Evolutionary conservation across 441 rosid genomes (phyloP).

Genomic region (Populus trichocarpa): DNA sequence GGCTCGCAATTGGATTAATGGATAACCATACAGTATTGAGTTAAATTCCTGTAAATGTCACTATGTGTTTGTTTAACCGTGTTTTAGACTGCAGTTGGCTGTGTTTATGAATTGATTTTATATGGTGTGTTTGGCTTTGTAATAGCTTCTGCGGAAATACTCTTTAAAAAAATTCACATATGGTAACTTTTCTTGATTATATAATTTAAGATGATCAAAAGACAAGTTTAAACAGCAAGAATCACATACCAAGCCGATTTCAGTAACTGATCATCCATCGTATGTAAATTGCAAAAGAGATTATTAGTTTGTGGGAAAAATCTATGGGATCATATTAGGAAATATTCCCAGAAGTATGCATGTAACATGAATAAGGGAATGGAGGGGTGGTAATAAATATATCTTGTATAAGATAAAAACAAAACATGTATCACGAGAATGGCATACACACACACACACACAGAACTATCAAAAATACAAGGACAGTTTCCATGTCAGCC

Average conservation of each 20-base stretch:
- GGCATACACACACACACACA: slow-evolving; percentile 20
- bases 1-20: slow-evolving; percentile 5
- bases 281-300: slow-evolving; percentile 14
- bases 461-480: slow-evolving; percentile 19
- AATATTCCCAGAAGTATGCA: slow-evolving; percentile 32
- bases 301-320: slow-evolving; percentile 16
- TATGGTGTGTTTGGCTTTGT: too few relatives aligned
- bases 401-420: slow-evolving; percentile 23
- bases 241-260: too few relatives aligned
- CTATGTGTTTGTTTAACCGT: not conserved
- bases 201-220: too few relatives aligned
- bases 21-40: slow-evolving; percentile 12
- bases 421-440: slow-evolving; percentile 53
- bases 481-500: slow-evolving; percentile 51
- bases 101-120: too few relatives aligned
- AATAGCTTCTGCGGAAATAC: too few relatives aligned
- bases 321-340: slow-evolving; percentile 8
- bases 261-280: not conserved
- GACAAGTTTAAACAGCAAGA: too few relatives aligned
- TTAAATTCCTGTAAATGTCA: not conserved
- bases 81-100: too few relatives aligned
- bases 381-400: slow-evolving; percentile 11
- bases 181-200: too few relatives aligned
- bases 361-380: slow-evolving; percentile 27
- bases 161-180: too few relatives aligned